Percentiles rank a stretch among this genome's conserved stretches.
phyloP scores from a whole-genome alignment of 495 filamentous ascomycete species.

The Hypomontagnella monticulosa region DNA sequence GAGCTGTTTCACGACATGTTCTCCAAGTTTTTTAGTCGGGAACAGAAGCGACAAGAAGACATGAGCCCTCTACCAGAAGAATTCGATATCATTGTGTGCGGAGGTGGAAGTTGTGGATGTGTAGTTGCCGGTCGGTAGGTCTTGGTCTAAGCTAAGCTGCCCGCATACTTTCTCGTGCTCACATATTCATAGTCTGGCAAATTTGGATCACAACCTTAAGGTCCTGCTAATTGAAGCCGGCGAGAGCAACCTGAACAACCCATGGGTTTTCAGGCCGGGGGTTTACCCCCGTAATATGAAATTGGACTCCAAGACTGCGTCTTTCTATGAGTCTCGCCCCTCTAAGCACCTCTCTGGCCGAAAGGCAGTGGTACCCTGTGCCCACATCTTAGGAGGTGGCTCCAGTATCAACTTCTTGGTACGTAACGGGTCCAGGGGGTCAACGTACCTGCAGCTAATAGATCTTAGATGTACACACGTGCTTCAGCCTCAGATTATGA shows the following conservation, averaged over 20 bases:
- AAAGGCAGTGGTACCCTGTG: conserved; percentile 80
- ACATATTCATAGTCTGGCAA: conserved; percentile 68
- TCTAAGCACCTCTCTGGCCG: conserved; percentile 77
- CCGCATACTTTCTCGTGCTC: background rate
- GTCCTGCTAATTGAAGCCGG: conserved; percentile 83
- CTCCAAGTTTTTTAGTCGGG: conserved; percentile 25
- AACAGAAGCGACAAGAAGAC: conserved; percentile 28
- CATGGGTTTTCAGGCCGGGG: conserved; percentile 81
- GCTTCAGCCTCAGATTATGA: conserved; percentile 86
- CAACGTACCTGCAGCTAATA: background rate
- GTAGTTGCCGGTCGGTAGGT: conserved; percentile 74
- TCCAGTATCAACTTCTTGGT: conserved; percentile 87
- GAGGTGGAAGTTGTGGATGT: conserved; percentile 75
- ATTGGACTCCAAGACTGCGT: conserved; percentile 85
- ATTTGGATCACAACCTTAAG: conserved; percentile 81
- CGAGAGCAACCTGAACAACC: conserved; percentile 83
- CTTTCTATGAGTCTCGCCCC: conserved; percentile 81
- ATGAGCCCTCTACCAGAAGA: conserved; percentile 68
- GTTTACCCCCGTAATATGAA: conserved; percentile 86
- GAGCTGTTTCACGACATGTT: conserved; percentile 31
- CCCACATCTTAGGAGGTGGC: conserved; percentile 79
- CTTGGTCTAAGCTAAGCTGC: background rate
- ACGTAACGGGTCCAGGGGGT: conserved; percentile 24
- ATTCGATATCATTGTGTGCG: conserved; percentile 86
- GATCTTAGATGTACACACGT: conserved; percentile 79